Percentiles rank a stretch among this genome's conserved stretches.
Evolutionary conservation across 2,329 filamentous ascomycete species (phyloP).

Genomic region (Elsinoe fawcettii): DNA sequence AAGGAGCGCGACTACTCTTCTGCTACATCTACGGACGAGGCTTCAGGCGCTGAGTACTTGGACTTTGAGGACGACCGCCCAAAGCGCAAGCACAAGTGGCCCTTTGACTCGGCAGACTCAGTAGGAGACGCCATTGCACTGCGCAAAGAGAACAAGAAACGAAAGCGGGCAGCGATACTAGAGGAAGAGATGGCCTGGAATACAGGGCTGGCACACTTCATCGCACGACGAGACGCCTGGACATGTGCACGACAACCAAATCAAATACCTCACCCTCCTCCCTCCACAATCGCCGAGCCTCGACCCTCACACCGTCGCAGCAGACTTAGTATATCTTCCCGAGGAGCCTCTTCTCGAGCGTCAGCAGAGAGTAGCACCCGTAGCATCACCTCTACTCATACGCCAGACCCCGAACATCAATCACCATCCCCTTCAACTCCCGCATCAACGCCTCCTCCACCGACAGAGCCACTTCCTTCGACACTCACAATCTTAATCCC

Average conservation of each 20-base stretch:
- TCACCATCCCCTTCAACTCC: conserved; percentile 12
- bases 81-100: conserved; percentile 27
- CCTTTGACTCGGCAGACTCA: conserved; percentile 40
- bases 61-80: conserved; percentile 13
- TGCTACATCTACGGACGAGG: conserved; percentile 22
- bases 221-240: conserved; percentile 72
- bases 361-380: conserved; percentile 20
- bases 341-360: conserved; percentile 1
- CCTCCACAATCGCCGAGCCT: neutral
- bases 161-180: conserved; percentile 31
- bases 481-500: conserved; percentile 51
- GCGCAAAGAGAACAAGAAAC: conserved; percentile 29
- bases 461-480: conserved; percentile 19
- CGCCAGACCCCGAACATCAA: conserved; percentile 15
- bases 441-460: conserved; percentile 16
- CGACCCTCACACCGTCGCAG: conserved; percentile 12
- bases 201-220: conserved; percentile 70
- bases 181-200: conserved; percentile 58
- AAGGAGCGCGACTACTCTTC: conserved; percentile 39
- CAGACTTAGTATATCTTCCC: conserved; percentile 20
- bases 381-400: conserved; percentile 35
- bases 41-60: conserved; percentile 22
- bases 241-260: conserved; percentile 52
- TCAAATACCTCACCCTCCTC: neutral
- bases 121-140: conserved; percentile 29